Evolutionary conservation across 371 early-diverging fungal genomes (phyloP).

Genomic region (Mortierella sp.): DNA sequence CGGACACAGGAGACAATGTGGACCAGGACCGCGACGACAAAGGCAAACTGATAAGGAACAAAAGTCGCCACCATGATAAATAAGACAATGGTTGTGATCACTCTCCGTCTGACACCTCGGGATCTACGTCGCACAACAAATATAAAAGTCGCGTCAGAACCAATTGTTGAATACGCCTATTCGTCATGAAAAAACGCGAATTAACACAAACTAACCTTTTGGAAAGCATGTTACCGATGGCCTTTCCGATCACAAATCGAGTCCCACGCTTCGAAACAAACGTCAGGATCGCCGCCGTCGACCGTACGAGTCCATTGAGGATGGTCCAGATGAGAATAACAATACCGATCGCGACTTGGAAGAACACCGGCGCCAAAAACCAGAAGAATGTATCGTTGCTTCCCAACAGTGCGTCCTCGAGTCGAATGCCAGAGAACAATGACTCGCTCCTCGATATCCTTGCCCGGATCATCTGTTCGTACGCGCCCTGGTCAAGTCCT

Average conservation of each 20-base stretch:
- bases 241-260: conserved; percentile 41
- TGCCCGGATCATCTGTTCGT: conserved; percentile 42
- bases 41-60: conserved; percentile 89
- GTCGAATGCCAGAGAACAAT: conserved; percentile 36
- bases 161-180: not conserved
- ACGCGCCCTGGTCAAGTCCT: conserved; percentile 39
- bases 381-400: conserved; percentile 74
- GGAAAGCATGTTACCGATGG: conserved; percentile 42
- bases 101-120: conserved; percentile 65
- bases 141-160: not conserved
- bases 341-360: conserved; percentile 66
- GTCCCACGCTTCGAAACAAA: conserved; percentile 39
- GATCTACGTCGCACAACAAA: conserved; percentile 15
- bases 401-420: conserved; percentile 68
- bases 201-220: conserved; percentile 44
- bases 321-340: conserved; percentile 66
- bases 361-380: conserved; percentile 71
- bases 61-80: conserved; percentile 80
- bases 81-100: conserved; percentile 68
- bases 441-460: conserved; percentile 34
- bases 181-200: conserved; percentile 12
- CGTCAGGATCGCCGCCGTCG: conserved; percentile 27
- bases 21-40: conserved; percentile 81
- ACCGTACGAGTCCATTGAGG: conserved; percentile 45
- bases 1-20: conserved; percentile 78